phyloP scores from a whole-genome alignment of 2,329 filamentous ascomycete species.

The Lasiodiplodia theobromae region DNA sequence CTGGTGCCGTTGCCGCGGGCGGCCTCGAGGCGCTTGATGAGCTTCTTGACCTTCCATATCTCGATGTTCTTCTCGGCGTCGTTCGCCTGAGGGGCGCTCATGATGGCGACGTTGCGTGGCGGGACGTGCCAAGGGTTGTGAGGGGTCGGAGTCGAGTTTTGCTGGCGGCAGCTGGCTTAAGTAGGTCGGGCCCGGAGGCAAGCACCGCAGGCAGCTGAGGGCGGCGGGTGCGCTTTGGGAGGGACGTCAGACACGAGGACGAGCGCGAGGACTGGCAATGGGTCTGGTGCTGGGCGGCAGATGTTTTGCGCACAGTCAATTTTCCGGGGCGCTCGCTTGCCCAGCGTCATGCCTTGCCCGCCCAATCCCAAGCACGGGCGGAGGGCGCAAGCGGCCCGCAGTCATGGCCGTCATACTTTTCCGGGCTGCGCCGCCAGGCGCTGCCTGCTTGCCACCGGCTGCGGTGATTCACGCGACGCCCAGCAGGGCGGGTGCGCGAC shows the following conservation, averaged over 20 bases:
- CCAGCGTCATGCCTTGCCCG: constrained; percentile 8
- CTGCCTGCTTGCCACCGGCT: constrained; percentile 11
- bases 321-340: constrained; percentile 22
- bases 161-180: constrained; percentile 17
- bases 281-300: constrained; percentile 7
- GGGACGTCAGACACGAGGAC: constrained; percentile 7
- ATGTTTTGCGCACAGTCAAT: constrained; percentile 30
- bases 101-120: constrained; percentile 35
- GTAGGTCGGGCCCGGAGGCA: constrained; percentile 19
- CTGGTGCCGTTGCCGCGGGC: constrained; percentile 98
- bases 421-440: not conserved
- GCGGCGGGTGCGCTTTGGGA: not conserved
- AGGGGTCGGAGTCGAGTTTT: constrained; percentile 28
- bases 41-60: constrained; percentile 99
- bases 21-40: constrained; percentile 97
- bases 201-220: constrained; percentile 19
- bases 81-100: constrained; percentile 62
- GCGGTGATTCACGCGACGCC: constrained; percentile 1
- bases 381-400: not conserved
- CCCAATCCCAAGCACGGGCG: not conserved
- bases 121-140: constrained; percentile 25
- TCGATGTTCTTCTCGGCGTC: constrained; percentile 98
- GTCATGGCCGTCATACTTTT: not conserved
- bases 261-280: constrained; percentile 16
- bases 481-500: constrained; percentile 4